phyloP scores from a whole-genome alignment of 495 filamentous ascomycete genomes.

The Rostrohypoxylon terebratum region DNA sequence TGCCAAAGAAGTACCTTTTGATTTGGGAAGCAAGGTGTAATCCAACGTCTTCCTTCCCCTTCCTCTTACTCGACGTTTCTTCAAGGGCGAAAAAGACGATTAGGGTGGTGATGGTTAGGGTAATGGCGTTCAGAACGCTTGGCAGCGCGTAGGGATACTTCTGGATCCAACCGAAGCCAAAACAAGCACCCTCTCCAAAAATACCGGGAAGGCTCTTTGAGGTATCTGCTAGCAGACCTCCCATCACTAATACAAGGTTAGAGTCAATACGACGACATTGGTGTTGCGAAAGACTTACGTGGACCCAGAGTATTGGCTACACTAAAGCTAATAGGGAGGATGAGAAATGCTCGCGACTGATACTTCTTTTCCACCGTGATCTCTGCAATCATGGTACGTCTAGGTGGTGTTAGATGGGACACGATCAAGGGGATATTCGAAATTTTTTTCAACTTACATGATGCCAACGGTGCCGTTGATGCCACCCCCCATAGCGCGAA shows the following conservation, averaged over 20 bases:
- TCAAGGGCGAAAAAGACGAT: constrained; percentile 70
- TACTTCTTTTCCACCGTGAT: constrained; percentile 71
- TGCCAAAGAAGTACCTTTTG: constrained; percentile 21
- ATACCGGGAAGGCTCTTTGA: constrained; percentile 68
- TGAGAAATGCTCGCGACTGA: constrained; percentile 68
- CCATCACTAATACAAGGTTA: constrained; percentile 58
- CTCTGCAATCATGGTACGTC: constrained; percentile 75
- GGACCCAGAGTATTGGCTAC: constrained; percentile 73
- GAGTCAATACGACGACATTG: background rate
- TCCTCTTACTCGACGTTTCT: constrained; percentile 63
- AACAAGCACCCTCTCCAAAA: constrained; percentile 64
- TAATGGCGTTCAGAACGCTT: constrained; percentile 71
- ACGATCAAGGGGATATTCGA: background rate
- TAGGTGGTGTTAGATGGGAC: constrained; percentile 11
- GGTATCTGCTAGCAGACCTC: constrained; percentile 74
- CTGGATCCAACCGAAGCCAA: constrained; percentile 66
- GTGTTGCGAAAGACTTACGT: constrained; percentile 49
- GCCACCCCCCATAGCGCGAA: constrained; percentile 72
- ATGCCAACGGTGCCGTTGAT: constrained; percentile 80
- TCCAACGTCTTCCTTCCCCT: constrained; percentile 57
- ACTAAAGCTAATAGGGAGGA: constrained; percentile 76
- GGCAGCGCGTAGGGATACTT: constrained; percentile 75
- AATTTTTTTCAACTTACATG: constrained; percentile 52
- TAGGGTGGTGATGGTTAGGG: constrained; percentile 62
- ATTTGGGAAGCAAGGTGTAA: constrained; percentile 43